Evolutionary conservation across 2,329 filamentous ascomycete species (phyloP), one percentile per base, ranked within the genome.

Genomic region (Colletotrichum sp.): DNA sequence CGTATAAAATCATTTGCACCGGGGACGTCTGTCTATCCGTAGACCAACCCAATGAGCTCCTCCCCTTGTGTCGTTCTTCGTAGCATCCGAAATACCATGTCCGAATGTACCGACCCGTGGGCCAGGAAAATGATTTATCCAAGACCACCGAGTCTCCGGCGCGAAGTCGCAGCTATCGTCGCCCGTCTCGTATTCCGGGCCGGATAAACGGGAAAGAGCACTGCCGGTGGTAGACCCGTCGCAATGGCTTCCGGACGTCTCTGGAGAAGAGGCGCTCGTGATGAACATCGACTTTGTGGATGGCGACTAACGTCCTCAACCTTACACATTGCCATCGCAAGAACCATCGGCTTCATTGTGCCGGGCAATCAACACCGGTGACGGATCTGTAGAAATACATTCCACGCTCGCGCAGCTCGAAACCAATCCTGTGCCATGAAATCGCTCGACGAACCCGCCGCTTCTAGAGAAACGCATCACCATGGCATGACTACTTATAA

Each of bases 331-430:
- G 36, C 0, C 36, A 43, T 18, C 36, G 36, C 36, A n/a, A 48
- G 39, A 48, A 48, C 18, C 39, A 48, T 48, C 39, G 39, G 18
- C 36, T n/a, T 48, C 39, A 48, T 12, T 43, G 4, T 39, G 36
- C 0, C 0, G 16, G 7, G 36, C 36, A 9, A 0, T 18, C 1
- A 39, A 39, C 1, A 18, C 0, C 0, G 16, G 0, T 0, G 39
- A 0, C 9, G 39, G 39, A 12, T 0, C 18, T 43, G 39, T n/a
- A 48, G 0, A n/a, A 48, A n/a, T 48, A 48, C 39, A 2, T 24
- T 24, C 24, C 24, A 24, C 24, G 24, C 24, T 24, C n/a, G n/a
- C n/a, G n/a, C n/a, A n/a, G n/a, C n/a, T n/a, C n/a, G n/a, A n/a
- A n/a, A n/a, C n/a, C n/a, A n/a, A n/a, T n/a, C n/a, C n/a, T n/a